A percentile compares a stretch with the other conserved stretches of the same genome.
These are phyloP conservation scores for Arabis hirsuta DNA, from an alignment of 345 rosid genomes.

Conservation along the genomic window DNA sequence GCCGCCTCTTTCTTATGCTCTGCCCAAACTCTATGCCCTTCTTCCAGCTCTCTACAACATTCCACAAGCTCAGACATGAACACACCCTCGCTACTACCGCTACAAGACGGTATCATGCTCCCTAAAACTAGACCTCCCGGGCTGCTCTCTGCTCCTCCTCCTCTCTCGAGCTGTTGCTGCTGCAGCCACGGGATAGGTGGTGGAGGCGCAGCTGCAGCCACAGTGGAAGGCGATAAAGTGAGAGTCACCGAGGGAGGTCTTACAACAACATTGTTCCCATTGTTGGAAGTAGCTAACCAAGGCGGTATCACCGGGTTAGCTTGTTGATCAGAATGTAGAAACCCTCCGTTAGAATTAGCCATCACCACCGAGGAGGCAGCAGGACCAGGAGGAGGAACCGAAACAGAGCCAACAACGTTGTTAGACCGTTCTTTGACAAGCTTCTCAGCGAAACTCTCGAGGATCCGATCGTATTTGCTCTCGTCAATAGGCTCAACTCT, in stretches of 20 bases:
- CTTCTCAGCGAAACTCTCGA: constrained; percentile 95
- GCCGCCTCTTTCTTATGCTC: constrained; percentile 94
- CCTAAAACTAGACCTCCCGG: constrained; percentile 56
- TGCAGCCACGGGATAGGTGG: constrained; percentile 90
- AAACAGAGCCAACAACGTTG: constrained; percentile 30
- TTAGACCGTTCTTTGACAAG: constrained; percentile 72
- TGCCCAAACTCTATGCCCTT: constrained; percentile 81
- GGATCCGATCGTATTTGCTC: constrained; percentile 85
- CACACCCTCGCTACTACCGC: constrained; percentile 51
- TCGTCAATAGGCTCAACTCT: constrained; percentile 76
- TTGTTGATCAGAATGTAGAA: constrained; percentile 59
- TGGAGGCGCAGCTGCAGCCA: constrained; percentile 64
- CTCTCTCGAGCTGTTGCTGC: constrained; percentile 55
- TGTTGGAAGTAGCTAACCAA: constrained; percentile 86
- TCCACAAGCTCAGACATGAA: constrained; percentile 75
- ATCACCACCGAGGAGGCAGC: constrained; percentile 48
- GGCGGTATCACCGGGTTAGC: constrained; percentile 65
- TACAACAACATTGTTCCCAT: constrained; percentile 46
- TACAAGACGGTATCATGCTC: constrained; percentile 50
- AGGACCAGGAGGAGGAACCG: constrained; percentile 10
- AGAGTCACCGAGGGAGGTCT: constrained; percentile 85
- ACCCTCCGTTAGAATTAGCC: constrained; percentile 80
- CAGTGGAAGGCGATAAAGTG: constrained; percentile 78
- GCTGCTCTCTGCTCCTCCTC: constrained; percentile 52
- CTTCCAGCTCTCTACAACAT: constrained; percentile 91